Evolutionary conservation across 345 rosid genomes (phyloP).

Genomic region (Boechera divaricarpa): DNA sequence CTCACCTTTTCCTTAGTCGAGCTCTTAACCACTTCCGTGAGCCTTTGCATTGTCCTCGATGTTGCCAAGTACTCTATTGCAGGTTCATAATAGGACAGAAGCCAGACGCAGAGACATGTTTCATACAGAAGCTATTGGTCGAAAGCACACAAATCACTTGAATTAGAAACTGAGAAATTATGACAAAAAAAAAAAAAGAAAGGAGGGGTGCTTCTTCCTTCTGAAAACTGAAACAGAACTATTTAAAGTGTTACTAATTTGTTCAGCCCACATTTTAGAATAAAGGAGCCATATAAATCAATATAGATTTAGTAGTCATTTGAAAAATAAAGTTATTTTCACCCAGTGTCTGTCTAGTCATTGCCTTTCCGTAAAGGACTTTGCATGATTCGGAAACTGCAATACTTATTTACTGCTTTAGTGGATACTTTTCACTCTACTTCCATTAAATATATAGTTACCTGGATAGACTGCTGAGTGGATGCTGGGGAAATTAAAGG

Average conservation of each 20-base stretch:
- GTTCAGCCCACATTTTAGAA: conserved; percentile 16
- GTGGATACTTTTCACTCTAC: conserved; percentile 1
- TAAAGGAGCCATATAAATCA: not conserved
- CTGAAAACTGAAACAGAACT: conserved; percentile 13
- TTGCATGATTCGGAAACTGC: conserved; percentile 10
- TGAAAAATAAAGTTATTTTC: not conserved
- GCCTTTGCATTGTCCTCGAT: conserved; percentile 77
- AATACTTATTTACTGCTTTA: conserved; percentile 14
- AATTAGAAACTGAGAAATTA: conserved; percentile 31
- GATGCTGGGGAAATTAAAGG: conserved; percentile 94
- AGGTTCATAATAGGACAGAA: conserved; percentile 89
- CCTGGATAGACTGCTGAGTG: conserved; percentile 98
- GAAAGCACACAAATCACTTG: conserved; percentile 19
- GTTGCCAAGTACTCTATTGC: conserved; percentile 89
- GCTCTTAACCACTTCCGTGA: conserved; percentile 81
- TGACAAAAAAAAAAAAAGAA: not conserved
- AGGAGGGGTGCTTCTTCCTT: conserved; percentile 12
- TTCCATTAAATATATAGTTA: conserved; percentile 35
- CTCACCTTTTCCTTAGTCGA: conserved; percentile 95
- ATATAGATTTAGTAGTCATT: conserved; percentile 24
- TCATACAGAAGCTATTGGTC: conserved; percentile 86
- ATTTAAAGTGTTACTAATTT: not conserved
- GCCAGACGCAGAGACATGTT: conserved; percentile 95
- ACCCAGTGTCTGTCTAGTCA: conserved; percentile 8
- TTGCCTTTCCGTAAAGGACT: not conserved